These are phyloP conservation scores for Phytophthora fragariaefolia DNA, from an alignment of 352 stramenopile species.

Conservation along the genomic window DNA sequence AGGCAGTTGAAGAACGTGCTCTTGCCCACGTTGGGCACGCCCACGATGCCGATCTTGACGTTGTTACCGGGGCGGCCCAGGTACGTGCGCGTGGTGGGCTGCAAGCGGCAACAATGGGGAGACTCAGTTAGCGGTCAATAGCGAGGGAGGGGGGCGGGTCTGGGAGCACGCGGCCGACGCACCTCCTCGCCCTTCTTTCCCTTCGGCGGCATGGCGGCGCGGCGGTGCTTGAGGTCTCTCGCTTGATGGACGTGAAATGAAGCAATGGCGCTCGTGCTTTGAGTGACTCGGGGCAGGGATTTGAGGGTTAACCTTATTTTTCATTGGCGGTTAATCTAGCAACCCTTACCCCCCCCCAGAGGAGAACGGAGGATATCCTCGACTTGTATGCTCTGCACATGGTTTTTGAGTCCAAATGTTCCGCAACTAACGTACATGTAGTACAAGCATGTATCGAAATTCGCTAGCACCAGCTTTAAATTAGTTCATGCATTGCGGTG, in stretches of 20 bases:
- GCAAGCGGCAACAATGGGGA: background rate
- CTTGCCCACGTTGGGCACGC: slow-evolving; percentile 99
- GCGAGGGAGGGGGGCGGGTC: background rate
- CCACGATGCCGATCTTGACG: slow-evolving; percentile 99
- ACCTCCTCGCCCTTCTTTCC: slow-evolving; percentile 85
- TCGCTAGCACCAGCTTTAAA: too few species aligned
- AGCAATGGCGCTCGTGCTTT: slow-evolving; percentile 38
- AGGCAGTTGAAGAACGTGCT: slow-evolving; percentile 99
- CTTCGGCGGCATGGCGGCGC: slow-evolving; percentile 72
- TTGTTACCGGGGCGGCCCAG: slow-evolving; percentile 91
- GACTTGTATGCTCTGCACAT: too few species aligned
- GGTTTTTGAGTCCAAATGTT: too few species aligned
- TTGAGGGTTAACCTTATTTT: slow-evolving; percentile 16
- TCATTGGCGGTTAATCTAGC: background rate
- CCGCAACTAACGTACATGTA: too few species aligned
- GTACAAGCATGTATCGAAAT: too few species aligned
- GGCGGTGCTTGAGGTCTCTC: slow-evolving; percentile 15
- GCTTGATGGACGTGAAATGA: slow-evolving; percentile 17
- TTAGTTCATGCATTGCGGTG: too few species aligned
- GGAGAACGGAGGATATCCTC: too few species aligned
- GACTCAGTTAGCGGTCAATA: slow-evolving; percentile 10
- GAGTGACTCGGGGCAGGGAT: slow-evolving; percentile 1
- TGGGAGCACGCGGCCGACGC: slow-evolving; percentile 2
- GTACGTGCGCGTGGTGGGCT: slow-evolving; percentile 76
- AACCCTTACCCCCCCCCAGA: background rate